Evolutionary conservation across 306 rosid genomes (phyloP).

Genomic region (Trifolium repens): DNA sequence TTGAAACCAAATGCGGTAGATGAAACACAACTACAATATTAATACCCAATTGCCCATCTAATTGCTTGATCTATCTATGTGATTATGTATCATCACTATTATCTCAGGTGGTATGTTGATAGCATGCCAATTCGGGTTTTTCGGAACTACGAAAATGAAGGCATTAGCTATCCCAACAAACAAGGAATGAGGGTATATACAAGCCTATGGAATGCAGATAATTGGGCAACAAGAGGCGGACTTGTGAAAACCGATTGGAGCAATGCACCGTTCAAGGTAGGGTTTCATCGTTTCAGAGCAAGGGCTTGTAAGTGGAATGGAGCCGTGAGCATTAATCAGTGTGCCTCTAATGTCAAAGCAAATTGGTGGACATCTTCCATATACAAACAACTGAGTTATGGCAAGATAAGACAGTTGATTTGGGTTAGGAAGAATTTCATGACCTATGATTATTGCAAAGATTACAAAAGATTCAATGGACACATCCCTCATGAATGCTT

Average conservation of each 20-base stretch:
- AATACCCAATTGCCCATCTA: too few species aligned
- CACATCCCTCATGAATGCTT: slow-evolving; percentile 61
- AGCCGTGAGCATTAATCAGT: slow-evolving; percentile 51
- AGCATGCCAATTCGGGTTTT: slow-evolving; percentile 67
- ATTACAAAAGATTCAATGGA: slow-evolving; percentile 62
- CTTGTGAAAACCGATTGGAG: slow-evolving; percentile 65
- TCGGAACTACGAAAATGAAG: slow-evolving; percentile 61
- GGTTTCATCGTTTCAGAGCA: slow-evolving; percentile 59
- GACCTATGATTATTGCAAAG: slow-evolving; percentile 77
- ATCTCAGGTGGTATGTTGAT: slow-evolving; percentile 78
- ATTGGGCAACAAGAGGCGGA: slow-evolving; percentile 91
- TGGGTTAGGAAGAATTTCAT: slow-evolving; percentile 63
- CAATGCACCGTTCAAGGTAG: slow-evolving; percentile 61
- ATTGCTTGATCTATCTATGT: neutral
- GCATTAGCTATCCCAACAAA: slow-evolving; percentile 67
- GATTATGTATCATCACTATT: too few species aligned
- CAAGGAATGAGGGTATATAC: slow-evolving; percentile 79
- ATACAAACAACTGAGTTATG: slow-evolving; percentile 48
- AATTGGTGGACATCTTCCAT: slow-evolving; percentile 74
- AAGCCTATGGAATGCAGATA: slow-evolving; percentile 53
- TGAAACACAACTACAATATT: neutral
- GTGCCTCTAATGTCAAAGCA: slow-evolving; percentile 55
- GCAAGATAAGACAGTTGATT: slow-evolving; percentile 46
- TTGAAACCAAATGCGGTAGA: neutral
- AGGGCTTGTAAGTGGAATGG: slow-evolving; percentile 79